Evolutionary conservation across 768 basidiomycete genomes (phyloP), one percentile per base, ranked within the genome.

Genomic region (Pulveroboletus frians): DNA sequence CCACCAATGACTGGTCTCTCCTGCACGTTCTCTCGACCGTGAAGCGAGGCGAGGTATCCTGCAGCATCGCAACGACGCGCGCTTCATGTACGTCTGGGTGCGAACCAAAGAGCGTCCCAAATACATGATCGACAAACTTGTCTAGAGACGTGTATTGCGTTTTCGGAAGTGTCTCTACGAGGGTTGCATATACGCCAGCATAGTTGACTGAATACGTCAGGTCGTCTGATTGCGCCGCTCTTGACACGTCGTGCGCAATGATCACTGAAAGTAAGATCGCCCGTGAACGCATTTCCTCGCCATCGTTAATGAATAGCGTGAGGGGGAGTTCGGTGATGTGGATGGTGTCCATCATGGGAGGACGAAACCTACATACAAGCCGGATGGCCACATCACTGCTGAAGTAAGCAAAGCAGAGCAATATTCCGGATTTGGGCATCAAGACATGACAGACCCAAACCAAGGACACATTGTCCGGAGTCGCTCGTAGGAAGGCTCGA

Each of bases 281-380:
- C n/a, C n/a, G n/a, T n/a, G n/a, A n/a, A n/a, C n/a, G n/a, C n/a
- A n/a, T n/a, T n/a, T n/a, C n/a, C n/a, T n/a, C n/a, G n/a, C 55
- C 48, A 46, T 69, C 72, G 5, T 76, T 74, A 6, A 31, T 38
- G 9, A 60, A 53, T 8, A 78, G 62, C 7, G 64, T 68, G 50
- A 81, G 65, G 18, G 69, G 50, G 36, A 83, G 70, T 32, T 80
- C 73, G 48, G 73, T 74, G 63, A 83, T 70, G 40, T 71, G 69
- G 58, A 84, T 73, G 39, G 53, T 51, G 48, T 73, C 72, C 36
- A 43, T n/a, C 47, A 18, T 10, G 30, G 21, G 14, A 29, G 10
- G 27, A 18, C n/a, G 3, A 17, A n/a, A n/a, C n/a, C n/a, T n/a
- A n/a, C n/a, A n/a, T n/a, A n/a, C n/a, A n/a, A n/a, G n/a, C n/a